Evolutionary conservation across 495 filamentous ascomycete species (phyloP).

Genomic region (Pyrenopolyporus hunteri): DNA sequence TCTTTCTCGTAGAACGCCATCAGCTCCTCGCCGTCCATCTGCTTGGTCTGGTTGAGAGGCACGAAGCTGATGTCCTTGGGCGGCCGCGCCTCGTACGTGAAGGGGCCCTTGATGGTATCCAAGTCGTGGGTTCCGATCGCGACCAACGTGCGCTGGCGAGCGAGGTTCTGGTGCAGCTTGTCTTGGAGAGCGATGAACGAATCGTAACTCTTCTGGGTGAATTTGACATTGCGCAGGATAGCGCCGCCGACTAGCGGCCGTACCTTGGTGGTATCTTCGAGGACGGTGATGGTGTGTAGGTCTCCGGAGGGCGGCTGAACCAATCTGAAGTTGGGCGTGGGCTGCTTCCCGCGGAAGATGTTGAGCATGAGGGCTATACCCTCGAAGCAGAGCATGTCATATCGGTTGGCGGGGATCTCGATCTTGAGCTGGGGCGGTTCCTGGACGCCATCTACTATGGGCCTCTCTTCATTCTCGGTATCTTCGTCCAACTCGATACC

Average conservation of each 20-base stretch:
- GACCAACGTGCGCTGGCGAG: conserved; percentile 88
- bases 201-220: conserved; percentile 88
- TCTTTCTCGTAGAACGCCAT: conserved; percentile 92
- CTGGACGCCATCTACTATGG: conserved; percentile 76
- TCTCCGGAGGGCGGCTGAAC: conserved; percentile 73
- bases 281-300: conserved; percentile 78
- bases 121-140: conserved; percentile 97
- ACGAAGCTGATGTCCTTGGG: conserved; percentile 92
- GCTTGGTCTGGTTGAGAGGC: conserved; percentile 87
- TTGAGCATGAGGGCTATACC: conserved; percentile 95
- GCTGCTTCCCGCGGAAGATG: conserved; percentile 80
- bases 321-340: conserved; percentile 78
- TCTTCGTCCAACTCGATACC: conserved; percentile 98
- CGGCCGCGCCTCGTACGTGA: conserved; percentile 91
- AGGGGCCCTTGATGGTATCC: conserved; percentile 91
- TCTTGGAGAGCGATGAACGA: conserved; percentile 98
- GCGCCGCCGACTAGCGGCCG: conserved; percentile 86
- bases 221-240: conserved; percentile 86
- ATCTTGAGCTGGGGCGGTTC: conserved; percentile 95
- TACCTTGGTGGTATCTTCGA: conserved; percentile 77
- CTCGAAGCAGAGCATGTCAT: conserved; percentile 99
- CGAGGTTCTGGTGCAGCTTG: conserved; percentile 96
- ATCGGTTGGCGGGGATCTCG: conserved; percentile 97
- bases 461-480: conserved; percentile 75
- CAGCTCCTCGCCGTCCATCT: conserved; percentile 85